phyloP scores from a whole-genome alignment of 495 filamentous ascomycete species.

The Friedmanniomyces endolithicus region DNA sequence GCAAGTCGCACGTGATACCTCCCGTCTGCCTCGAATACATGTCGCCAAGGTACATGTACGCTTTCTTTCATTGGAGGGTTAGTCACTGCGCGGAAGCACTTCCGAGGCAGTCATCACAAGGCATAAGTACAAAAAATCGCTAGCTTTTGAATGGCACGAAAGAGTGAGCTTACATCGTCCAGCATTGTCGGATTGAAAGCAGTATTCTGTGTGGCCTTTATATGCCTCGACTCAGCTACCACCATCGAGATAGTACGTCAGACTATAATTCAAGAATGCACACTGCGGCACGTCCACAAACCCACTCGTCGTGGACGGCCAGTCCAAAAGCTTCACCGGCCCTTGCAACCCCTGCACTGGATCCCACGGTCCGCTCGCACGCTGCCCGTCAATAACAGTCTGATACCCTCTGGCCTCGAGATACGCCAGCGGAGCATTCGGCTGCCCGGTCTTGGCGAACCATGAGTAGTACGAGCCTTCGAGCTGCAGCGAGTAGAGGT shows the following conservation, averaged over 20 bases:
- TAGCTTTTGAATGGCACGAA: too few species aligned
- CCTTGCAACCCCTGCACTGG: constrained; percentile 7
- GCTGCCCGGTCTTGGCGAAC: constrained; percentile 10
- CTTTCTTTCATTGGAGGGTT: too few species aligned
- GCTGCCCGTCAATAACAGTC: constrained; percentile 1
- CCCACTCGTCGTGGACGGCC: constrained; percentile 1
- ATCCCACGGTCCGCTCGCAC: constrained; percentile 5
- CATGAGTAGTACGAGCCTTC: constrained; percentile 7
- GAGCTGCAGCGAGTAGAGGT: constrained; percentile 8
- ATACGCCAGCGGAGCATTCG: constrained; percentile 12
- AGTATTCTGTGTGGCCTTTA: too few species aligned
- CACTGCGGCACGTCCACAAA: constrained; percentile 12
- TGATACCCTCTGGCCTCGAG: constrained; percentile 11
- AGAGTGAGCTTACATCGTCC: too few species aligned
- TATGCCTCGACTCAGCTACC: not conserved
- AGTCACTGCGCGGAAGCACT: too few species aligned
- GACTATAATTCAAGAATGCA: constrained; percentile 4
- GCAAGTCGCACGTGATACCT: too few species aligned
- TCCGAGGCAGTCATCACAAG: too few species aligned
- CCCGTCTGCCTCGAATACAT: too few species aligned
- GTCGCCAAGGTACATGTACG: too few species aligned
- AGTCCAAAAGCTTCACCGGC: constrained; percentile 11
- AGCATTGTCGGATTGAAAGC: too few species aligned
- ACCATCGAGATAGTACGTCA: constrained; percentile 8
- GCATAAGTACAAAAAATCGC: too few species aligned